phyloP scores from a whole-genome alignment of 805 yeast species.

The Saturnispora galanensis region DNA sequence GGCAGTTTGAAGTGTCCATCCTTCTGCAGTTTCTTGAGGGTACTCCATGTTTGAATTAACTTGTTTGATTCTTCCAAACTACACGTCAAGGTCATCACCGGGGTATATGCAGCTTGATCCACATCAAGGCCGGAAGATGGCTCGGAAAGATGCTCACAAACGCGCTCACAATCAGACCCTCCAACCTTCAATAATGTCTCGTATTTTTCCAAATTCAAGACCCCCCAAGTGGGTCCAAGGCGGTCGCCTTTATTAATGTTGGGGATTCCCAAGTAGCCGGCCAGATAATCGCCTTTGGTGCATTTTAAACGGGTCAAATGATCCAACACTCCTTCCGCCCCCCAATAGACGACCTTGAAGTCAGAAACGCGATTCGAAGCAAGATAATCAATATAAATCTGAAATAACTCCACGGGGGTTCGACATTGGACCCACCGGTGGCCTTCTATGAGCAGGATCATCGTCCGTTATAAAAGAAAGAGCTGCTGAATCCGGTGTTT shows the following conservation, averaged over 20 bases:
- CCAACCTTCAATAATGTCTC: neutral
- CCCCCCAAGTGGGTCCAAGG: conserved; percentile 17
- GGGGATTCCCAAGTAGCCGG: conserved; percentile 18
- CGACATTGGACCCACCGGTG: too few relatives aligned
- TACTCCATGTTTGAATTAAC: conserved; percentile 8
- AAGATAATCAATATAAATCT: too few relatives aligned
- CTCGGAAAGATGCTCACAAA: too few relatives aligned
- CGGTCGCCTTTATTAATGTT: conserved; percentile 9
- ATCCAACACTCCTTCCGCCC: too few relatives aligned
- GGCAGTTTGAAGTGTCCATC: conserved; percentile 20
- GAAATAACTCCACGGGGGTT: too few relatives aligned
- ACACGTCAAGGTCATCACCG: too few relatives aligned
- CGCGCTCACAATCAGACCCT: too few relatives aligned
- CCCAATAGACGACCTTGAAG: conserved; percentile 14
- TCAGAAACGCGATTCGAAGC: neutral
- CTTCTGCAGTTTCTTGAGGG: conserved; percentile 13
- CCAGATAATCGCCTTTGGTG: conserved; percentile 18
- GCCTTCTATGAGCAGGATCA: neutral
- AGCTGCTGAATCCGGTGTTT: too few relatives aligned
- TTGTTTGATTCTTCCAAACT: neutral
- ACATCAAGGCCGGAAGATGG: too few relatives aligned
- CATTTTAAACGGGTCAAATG: too few relatives aligned
- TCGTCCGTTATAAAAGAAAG: neutral
- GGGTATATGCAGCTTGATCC: too few relatives aligned
- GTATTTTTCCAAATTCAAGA: conserved; percentile 10